Evolutionary conservation across 257 asterid genomes (phyloP).

Genomic region (Perilla frutescens): DNA sequence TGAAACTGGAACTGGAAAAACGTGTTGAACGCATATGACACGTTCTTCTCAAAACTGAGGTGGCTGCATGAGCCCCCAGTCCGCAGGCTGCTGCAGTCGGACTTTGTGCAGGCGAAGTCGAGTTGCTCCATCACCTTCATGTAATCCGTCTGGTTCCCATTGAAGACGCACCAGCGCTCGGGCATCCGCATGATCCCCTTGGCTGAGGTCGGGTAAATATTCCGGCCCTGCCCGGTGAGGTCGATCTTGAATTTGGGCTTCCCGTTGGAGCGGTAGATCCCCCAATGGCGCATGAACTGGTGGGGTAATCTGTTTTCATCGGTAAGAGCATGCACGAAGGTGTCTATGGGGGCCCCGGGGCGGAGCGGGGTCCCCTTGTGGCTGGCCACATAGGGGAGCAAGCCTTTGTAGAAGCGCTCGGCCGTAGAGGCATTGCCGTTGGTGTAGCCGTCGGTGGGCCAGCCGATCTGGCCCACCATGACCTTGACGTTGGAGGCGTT

Average conservation of each 20-base stretch:
- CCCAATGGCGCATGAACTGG: slow-evolving; percentile 44
- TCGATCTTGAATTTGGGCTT: slow-evolving; percentile 57
- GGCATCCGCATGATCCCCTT: slow-evolving; percentile 52
- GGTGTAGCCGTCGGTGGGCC: slow-evolving; percentile 60
- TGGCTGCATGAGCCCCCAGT: slow-evolving; percentile 40
- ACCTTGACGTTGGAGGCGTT: slow-evolving; percentile 27
- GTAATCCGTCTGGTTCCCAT: not conserved
- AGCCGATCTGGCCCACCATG: slow-evolving; percentile 44
- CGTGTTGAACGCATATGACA: slow-evolving; percentile 50
- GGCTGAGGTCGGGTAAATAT: slow-evolving; percentile 37
- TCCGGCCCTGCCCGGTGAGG: slow-evolving; percentile 49
- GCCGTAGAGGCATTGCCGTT: slow-evolving; percentile 35
- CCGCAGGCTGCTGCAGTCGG: slow-evolving; percentile 45
- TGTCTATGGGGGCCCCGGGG: slow-evolving; percentile 40
- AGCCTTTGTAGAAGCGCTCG: slow-evolving; percentile 42
- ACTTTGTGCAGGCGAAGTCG: not conserved
- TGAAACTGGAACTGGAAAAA: slow-evolving; percentile 38
- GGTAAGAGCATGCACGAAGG: slow-evolving; percentile 32
- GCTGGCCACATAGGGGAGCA: slow-evolving; percentile 35
- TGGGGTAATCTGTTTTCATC: slow-evolving; percentile 30
- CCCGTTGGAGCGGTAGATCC: slow-evolving; percentile 53
- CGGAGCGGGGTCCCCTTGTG: slow-evolving; percentile 54
- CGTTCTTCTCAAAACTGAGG: slow-evolving; percentile 2
- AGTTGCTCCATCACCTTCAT: not conserved
- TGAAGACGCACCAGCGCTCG: slow-evolving; percentile 48